phyloP scores from a whole-genome alignment of 257 asterid genomes.

The Rubia yunnanensis region DNA sequence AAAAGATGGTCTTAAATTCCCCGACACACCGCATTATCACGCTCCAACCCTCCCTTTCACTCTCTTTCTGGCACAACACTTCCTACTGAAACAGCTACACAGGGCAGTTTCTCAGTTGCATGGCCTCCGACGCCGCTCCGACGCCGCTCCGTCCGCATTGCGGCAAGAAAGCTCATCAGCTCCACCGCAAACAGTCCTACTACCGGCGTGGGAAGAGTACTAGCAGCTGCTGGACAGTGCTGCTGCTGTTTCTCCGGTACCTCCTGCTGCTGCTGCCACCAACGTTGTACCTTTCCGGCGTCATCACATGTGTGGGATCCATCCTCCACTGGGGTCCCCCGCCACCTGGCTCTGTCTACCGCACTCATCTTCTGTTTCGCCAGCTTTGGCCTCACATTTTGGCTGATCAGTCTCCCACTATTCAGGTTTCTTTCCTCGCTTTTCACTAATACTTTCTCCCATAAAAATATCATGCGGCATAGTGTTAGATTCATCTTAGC shows the following conservation, averaged over 20 bases:
- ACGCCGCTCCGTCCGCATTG: constrained; percentile 13
- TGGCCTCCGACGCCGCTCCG: constrained; percentile 9
- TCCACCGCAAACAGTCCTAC: constrained; percentile 5
- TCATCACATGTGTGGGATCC: constrained; percentile 62
- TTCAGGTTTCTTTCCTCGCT: constrained; percentile 37
- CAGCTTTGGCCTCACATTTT: constrained; percentile 61
- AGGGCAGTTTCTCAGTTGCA: constrained; percentile 1
- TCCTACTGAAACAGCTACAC: background rate
- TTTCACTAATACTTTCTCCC: no score
- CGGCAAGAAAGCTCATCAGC: constrained; percentile 18
- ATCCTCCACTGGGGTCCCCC: constrained; percentile 39
- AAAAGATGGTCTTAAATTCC: background rate
- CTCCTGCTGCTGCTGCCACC: constrained; percentile 10
- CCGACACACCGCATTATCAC: no score
- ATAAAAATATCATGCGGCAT: no score
- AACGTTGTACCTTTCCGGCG: constrained; percentile 47
- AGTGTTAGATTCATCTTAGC: no score
- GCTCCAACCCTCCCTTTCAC: background rate
- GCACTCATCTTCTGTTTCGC: constrained; percentile 49
- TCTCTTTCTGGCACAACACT: background rate
- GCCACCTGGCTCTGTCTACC: constrained; percentile 54
- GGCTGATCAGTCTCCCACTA: constrained; percentile 47
- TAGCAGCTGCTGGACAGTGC: constrained; percentile 1
- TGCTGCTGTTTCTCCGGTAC: constrained; percentile 7
- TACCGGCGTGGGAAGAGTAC: constrained; percentile 10